Evolutionary conservation across 225 moss, liverwort and hornwort genomes (phyloP).

Genomic region (Sphagnum contortum): DNA sequence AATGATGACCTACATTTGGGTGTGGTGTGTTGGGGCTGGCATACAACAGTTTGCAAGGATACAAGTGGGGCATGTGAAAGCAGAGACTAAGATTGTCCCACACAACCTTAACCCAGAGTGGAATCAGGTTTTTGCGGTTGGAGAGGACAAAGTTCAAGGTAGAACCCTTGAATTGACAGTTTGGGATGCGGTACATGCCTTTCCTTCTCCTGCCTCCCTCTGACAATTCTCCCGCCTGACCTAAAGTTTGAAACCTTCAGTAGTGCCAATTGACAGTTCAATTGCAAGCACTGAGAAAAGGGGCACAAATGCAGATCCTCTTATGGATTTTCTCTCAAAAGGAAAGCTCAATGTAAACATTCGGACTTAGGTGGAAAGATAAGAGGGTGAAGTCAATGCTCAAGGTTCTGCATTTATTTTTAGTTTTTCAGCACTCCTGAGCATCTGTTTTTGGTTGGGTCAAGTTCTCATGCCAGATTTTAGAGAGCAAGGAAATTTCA

Average conservation of each 20-base stretch:
- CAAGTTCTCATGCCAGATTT: no score
- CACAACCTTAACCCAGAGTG: constrained; percentile 77
- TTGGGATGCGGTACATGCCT: constrained; percentile 68
- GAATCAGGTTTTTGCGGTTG: constrained; percentile 90
- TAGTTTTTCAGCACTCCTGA: no score
- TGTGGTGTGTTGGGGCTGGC: neutral
- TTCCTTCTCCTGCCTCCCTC: neutral
- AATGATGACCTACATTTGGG: no score
- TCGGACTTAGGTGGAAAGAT: neutral
- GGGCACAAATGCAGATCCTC: neutral
- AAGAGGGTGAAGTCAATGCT: no score
- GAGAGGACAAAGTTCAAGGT: constrained; percentile 78
- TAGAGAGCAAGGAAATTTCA: no score
- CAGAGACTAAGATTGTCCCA: constrained; percentile 54
- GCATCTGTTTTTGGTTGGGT: no score
- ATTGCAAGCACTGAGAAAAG: no score
- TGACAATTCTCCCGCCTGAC: neutral
- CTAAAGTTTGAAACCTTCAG: neutral
- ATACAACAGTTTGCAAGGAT: constrained; percentile 66
- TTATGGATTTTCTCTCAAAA: neutral
- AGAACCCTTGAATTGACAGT: constrained; percentile 63
- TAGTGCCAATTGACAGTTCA: neutral
- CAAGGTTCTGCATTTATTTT: no score
- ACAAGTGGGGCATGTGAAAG: constrained; percentile 51
- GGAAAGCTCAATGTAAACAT: neutral